Conservation (phyloP, 345 rosid species). For the Dovyalis caffra region DNA sequence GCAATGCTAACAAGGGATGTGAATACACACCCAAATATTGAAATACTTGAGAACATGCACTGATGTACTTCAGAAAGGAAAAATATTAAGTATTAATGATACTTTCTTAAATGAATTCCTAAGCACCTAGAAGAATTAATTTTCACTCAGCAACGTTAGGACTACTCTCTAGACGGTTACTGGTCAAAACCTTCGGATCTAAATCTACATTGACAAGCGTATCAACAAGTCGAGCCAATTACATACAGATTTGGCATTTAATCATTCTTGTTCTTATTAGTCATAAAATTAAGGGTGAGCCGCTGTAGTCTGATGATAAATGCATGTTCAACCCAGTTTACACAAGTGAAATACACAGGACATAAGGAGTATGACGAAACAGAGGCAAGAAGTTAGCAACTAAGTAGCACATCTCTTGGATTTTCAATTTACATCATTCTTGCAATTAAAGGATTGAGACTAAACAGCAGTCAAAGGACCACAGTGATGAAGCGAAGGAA, state of each 20-base stretch:
- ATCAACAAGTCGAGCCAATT: neutral
- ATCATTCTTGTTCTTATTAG: neutral
- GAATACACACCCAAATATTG: neutral
- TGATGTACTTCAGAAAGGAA: neutral
- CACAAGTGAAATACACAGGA: too few relatives aligned
- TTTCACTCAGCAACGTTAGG: neutral
- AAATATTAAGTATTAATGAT: neutral
- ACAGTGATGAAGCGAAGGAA: neutral
- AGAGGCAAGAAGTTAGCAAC: neutral
- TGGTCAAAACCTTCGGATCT: neutral
- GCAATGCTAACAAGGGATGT: neutral
- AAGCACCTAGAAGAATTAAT: neutral
- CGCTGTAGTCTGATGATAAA: neutral
- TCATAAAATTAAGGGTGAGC: neutral
- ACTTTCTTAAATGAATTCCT: neutral
- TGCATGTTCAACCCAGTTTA: too few relatives aligned
- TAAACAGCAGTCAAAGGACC: neutral
- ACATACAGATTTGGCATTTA: neutral
- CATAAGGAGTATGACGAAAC: too few relatives aligned
- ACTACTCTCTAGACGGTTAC: neutral
- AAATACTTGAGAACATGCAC: neutral
- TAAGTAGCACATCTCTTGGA: neutral
- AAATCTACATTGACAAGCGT: neutral
- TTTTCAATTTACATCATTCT: neutral
- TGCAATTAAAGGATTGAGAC: slow-evolving; percentile 4